These are phyloP conservation scores for Arthrinium puccinioides DNA, from an alignment of 2,329 filamentous ascomycete genomes.

Conservation along the genomic window DNA sequence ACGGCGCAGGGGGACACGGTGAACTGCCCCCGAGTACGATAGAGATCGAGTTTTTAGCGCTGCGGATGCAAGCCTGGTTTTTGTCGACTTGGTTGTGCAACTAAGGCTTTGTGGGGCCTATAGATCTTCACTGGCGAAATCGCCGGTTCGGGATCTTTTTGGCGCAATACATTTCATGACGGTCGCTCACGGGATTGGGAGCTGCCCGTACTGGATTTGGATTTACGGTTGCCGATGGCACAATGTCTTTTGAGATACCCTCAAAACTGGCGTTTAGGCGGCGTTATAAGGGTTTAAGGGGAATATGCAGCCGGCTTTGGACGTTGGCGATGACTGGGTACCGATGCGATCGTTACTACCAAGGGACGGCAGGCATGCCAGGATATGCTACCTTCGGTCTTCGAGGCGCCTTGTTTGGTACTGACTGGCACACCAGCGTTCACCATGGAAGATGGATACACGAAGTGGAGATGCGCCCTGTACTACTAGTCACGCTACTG, in stretches of 20 bases:
- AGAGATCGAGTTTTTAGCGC: too few species aligned
- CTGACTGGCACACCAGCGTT: neutral
- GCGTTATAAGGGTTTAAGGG: neutral
- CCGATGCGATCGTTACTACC: conserved; percentile 5
- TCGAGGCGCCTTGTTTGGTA: too few species aligned
- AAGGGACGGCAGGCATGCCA: neutral
- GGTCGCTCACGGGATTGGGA: neutral
- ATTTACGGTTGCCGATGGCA: conserved; percentile 1
- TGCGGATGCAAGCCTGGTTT: too few species aligned
- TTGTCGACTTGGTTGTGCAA: too few species aligned
- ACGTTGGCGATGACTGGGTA: conserved; percentile 2
- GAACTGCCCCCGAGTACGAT: too few species aligned
- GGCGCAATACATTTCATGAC: conserved; percentile 1
- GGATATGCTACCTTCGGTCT: too few species aligned
- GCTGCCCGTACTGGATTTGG: neutral
- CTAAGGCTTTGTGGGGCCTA: conserved; percentile 1
- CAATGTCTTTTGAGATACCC: conserved; percentile 7
- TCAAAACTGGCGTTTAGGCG: conserved; percentile 6
- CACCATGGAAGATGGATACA: conserved; percentile 5
- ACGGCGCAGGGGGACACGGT: too few species aligned
- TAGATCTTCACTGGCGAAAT: conserved; percentile 2
- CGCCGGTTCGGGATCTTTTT: neutral
- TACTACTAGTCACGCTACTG: conserved; percentile 7
- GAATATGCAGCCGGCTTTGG: neutral
- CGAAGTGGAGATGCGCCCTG: conserved; percentile 5